phyloP scores from a whole-genome alignment of 1,284 basidiomycete species.

The Cutaneotrichosporon cutaneum region DNA sequence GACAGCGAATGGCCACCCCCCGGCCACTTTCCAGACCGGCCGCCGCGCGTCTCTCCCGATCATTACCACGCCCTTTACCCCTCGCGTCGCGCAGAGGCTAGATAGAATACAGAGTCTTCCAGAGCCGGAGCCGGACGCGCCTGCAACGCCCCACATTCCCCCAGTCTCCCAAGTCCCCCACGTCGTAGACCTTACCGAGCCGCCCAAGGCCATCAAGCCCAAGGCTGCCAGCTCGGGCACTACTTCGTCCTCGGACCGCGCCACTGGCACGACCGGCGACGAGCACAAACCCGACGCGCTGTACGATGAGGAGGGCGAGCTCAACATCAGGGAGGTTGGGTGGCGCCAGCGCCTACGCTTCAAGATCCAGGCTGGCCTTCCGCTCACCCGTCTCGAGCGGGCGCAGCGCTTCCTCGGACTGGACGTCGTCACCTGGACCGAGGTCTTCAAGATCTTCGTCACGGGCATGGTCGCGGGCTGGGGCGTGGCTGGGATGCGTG shows the following conservation, averaged over 20 bases:
- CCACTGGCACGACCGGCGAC: constrained; percentile 14
- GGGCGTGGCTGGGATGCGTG: constrained; percentile 56
- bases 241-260: constrained; percentile 1
- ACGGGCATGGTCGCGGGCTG: constrained; percentile 54
- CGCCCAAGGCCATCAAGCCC: background rate
- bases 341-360: constrained; percentile 22
- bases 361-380: constrained; percentile 19
- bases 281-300: constrained; percentile 5
- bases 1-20: background rate
- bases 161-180: background rate
- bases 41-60: constrained; percentile 28
- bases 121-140: constrained; percentile 36
- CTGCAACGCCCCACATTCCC: background rate
- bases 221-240: background rate
- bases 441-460: constrained; percentile 51
- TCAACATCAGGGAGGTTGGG: background rate
- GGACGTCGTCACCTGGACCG: constrained; percentile 49
- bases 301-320: constrained; percentile 14
- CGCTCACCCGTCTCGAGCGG: constrained; percentile 21
- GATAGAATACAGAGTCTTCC: constrained; percentile 47
- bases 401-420: constrained; percentile 44
- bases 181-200: background rate
- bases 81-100: constrained; percentile 26
- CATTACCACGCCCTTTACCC: constrained; percentile 14
- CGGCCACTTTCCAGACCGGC: background rate